Percentiles rank a stretch among this genome's conserved stretches.
Conservation (phyloP, 345 rosid genomes). For the Rhizophora apiculata region DNA sequence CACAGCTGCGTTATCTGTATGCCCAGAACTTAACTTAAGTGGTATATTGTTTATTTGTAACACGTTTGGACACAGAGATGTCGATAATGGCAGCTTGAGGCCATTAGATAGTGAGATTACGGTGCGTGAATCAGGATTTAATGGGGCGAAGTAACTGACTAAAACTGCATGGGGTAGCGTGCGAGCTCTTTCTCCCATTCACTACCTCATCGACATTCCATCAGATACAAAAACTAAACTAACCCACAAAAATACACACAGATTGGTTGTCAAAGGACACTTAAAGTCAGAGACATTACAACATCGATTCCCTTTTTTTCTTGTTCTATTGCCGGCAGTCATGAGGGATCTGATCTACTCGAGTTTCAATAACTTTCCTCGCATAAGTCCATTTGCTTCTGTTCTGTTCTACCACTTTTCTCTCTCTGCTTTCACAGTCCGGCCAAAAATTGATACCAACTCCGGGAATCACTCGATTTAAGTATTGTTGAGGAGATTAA, state of each 20-base stretch:
- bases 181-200: conserved; percentile 47
- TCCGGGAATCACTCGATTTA: conserved; percentile 55
- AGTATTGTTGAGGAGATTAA: conserved; percentile 31
- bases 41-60: background rate
- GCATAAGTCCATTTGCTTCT: conserved; percentile 1
- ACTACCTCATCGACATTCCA: conserved; percentile 65
- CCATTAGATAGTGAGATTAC: background rate
- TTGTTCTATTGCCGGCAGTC: conserved; percentile 37
- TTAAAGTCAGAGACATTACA: conserved; percentile 57
- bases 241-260: conserved; percentile 27
- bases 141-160: conserved; percentile 17
- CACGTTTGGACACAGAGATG: conserved; percentile 3
- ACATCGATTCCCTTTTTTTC: conserved; percentile 68
- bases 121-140: conserved; percentile 7
- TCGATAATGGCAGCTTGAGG: conserved; percentile 6
- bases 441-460: conserved; percentile 59
- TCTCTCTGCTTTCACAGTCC: conserved; percentile 33
- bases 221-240: conserved; percentile 39
- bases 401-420: conserved; percentile 2
- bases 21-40: background rate
- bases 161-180: conserved; percentile 33
- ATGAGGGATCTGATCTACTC: conserved; percentile 28
- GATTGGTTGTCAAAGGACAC: conserved; percentile 19
- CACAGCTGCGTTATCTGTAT: background rate
- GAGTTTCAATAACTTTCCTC: conserved; percentile 9